Evolutionary conservation across 1,139 yeast species (phyloP).

Genomic region (Insectozyma bohioensis): DNA sequence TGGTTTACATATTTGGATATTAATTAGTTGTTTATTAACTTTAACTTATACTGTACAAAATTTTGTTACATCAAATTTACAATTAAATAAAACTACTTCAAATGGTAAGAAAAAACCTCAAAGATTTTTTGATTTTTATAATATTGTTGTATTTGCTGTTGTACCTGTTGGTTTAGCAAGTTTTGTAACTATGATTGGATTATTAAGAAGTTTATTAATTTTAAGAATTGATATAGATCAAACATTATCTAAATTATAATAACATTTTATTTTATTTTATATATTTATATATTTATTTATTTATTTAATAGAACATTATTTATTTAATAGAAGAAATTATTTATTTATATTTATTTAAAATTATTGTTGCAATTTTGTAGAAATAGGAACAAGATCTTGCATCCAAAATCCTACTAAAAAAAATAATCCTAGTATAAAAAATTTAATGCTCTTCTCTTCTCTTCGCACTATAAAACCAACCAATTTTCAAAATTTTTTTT

Average conservation of each 20-base stretch:
- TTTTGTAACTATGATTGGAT: slow-evolving; percentile 84
- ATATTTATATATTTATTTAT: too few species aligned
- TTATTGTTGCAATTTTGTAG: too few species aligned
- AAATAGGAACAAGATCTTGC: too few species aligned
- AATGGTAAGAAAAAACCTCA: slow-evolving; percentile 32
- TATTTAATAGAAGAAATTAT: too few species aligned
- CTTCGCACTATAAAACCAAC: slow-evolving; percentile 1
- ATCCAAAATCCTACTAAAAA: too few species aligned
- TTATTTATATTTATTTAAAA: too few species aligned
- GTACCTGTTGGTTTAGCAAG: slow-evolving; percentile 97
- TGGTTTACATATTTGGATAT: slow-evolving; percentile 86
- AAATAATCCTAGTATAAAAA: too few species aligned
- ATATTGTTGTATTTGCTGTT: slow-evolving; percentile 91
- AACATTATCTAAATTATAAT: slow-evolving; percentile 2
- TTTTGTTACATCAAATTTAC: slow-evolving; percentile 83
- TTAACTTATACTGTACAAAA: slow-evolving; percentile 83
- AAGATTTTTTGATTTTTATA: slow-evolving; percentile 75
- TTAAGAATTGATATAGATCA: slow-evolving; percentile 68
- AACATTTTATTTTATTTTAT: too few species aligned
- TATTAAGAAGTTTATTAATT: slow-evolving; percentile 71
- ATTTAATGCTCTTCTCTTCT: too few species aligned
- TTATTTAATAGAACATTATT: too few species aligned
- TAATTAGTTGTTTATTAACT: slow-evolving; percentile 82
- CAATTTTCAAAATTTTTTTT: slow-evolving; percentile 6
- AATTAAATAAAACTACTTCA: slow-evolving; percentile 30